These are phyloP conservation scores for Microsporum canis DNA, from an alignment of 2,329 filamentous ascomycete genomes.

Conservation along the genomic window DNA sequence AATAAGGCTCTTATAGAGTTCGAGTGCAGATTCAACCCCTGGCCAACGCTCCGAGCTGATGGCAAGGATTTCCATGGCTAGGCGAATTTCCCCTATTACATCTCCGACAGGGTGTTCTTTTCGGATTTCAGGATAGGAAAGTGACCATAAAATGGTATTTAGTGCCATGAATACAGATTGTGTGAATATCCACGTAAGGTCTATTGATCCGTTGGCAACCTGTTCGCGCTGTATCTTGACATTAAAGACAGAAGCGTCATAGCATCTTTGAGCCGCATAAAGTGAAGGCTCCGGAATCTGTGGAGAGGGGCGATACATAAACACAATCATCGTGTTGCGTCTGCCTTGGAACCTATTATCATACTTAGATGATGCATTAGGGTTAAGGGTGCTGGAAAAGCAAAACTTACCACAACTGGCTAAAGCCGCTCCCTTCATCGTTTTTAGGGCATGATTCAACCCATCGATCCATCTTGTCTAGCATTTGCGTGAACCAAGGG, in stretches of 20 bases:
- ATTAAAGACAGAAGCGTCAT: conserved; percentile 69
- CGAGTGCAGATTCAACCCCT: conserved; percentile 69
- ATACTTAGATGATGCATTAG: conserved; percentile 22
- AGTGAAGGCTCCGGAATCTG: conserved; percentile 78
- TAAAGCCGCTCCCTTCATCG: conserved; percentile 57
- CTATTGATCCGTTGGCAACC: conserved; percentile 61
- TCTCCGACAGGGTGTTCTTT: conserved; percentile 60
- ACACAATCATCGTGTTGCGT: conserved; percentile 79
- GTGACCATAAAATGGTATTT: conserved; percentile 82
- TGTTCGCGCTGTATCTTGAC: conserved; percentile 71
- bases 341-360: conserved; percentile 48
- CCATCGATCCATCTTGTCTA: conserved; percentile 69
- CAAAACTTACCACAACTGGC: conserved; percentile 62
- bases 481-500: conserved; percentile 77
- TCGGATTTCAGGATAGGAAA: conserved; percentile 77
- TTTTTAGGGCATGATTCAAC: conserved; percentile 62
- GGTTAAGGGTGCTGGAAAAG: conserved; percentile 10
- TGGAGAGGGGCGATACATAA: conserved; percentile 80
- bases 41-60: conserved; percentile 83
- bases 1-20: conserved; percentile 78
- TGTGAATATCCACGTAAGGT: conserved; percentile 90
- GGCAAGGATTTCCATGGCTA: conserved; percentile 66
- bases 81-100: conserved; percentile 61
- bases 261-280: conserved; percentile 69
- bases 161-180: conserved; percentile 82